Evolutionary conservation across 1,139 yeast genomes (phyloP).

Genomic region (Suzukiozyma palmioleophila): DNA sequence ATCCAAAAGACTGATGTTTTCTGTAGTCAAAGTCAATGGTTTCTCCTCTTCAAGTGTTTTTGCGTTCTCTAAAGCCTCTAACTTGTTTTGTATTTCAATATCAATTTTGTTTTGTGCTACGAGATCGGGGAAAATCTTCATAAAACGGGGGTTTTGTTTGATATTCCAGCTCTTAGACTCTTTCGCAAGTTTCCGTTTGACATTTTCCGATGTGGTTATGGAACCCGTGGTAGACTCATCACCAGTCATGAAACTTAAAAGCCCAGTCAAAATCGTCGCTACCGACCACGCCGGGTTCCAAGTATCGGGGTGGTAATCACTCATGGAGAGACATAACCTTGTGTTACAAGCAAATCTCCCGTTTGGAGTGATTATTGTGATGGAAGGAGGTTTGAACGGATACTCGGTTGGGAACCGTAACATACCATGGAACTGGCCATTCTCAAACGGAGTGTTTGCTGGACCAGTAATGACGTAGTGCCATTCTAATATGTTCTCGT

Average conservation of each 20-base stretch:
- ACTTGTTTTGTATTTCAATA: conserved; percentile 10
- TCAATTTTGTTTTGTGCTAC: conserved; percentile 42
- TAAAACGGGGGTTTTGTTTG: conserved; percentile 50
- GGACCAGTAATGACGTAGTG: conserved; percentile 83
- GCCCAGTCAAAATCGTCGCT: conserved; percentile 76
- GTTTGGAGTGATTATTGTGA: conserved; percentile 83
- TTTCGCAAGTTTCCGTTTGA: conserved; percentile 37
- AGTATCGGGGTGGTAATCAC: conserved; percentile 87
- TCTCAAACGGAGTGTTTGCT: conserved; percentile 76
- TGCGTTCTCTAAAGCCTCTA: conserved; percentile 4
- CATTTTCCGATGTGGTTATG: conserved; percentile 31
- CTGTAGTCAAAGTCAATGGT: conserved; percentile 19
- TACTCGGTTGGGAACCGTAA: conserved; percentile 80
- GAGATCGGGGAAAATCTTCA: conserved; percentile 64
- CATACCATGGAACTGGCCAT: conserved; percentile 89
- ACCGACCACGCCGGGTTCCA: conserved; percentile 98
- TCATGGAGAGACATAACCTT: conserved; percentile 79
- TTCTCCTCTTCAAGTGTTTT: conserved; percentile 10
- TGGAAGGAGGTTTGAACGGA: conserved; percentile 91
- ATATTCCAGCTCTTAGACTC: conserved; percentile 67
- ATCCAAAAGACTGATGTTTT: conserved; percentile 29
- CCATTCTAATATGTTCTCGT: conserved; percentile 71
- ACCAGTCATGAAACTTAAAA: conserved; percentile 81
- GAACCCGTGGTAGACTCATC: conserved; percentile 39
- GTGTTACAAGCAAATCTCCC: conserved; percentile 77